These are phyloP conservation scores for Colletotrichum orbiculare DNA, from an alignment of 2,329 filamentous ascomycete species.

Conservation along the genomic window DNA sequence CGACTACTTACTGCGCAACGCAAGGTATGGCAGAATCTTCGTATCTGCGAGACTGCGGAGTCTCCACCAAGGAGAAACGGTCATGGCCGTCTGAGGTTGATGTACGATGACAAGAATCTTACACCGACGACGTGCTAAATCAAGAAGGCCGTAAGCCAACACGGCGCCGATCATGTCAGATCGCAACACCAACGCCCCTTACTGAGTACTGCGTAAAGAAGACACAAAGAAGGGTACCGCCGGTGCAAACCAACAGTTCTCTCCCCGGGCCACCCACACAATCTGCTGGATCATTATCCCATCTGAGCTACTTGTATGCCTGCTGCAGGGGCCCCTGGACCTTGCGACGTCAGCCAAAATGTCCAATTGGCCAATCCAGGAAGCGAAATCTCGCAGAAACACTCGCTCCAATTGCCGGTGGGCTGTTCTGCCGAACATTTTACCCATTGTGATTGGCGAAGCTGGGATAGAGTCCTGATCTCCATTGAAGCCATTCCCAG, in stretches of 20 bases:
- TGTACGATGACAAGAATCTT: no score
- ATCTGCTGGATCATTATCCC: constrained; percentile 6
- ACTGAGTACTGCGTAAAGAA: neutral
- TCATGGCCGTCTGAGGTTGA: no score
- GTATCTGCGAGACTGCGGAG: neutral
- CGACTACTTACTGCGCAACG: neutral
- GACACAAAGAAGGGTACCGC: constrained; percentile 3
- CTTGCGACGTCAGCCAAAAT: constrained; percentile 21
- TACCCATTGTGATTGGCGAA: constrained; percentile 17
- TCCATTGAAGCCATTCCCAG: constrained; percentile 4
- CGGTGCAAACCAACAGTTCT: neutral
- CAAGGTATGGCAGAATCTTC: neutral
- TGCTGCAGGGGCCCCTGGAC: constrained; percentile 6
- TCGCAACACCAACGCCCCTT: no score
- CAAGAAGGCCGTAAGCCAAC: no score
- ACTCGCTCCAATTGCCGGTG: constrained; percentile 30
- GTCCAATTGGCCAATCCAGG: constrained; percentile 17
- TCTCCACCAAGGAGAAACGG: no score
- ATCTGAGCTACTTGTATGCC: constrained; percentile 1
- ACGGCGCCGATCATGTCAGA: neutral
- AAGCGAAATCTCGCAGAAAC: constrained; percentile 31
- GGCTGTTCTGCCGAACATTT: constrained; percentile 24
- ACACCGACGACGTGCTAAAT: no score
- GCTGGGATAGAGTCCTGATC: constrained; percentile 2
- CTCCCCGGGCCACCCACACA: constrained; percentile 24